Conservation (phyloP, 495 filamentous ascomycete species). For the Niebla homalea region DNA sequence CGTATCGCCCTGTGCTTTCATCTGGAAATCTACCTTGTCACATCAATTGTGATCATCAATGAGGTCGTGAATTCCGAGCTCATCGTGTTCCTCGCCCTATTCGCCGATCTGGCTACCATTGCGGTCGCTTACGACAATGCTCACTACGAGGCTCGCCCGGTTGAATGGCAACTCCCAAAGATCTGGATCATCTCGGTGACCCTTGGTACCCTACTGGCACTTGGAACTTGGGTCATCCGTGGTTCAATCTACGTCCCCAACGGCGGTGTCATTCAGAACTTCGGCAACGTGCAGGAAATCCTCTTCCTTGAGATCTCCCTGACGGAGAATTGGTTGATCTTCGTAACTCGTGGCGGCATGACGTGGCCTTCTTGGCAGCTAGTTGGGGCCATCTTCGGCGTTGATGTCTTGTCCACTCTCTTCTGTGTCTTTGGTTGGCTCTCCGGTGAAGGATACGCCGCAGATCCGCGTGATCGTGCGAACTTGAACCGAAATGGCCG, state of each 20-base stretch:
- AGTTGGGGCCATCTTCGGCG: conserved; percentile 55
- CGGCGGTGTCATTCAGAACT: conserved; percentile 64
- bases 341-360: conserved; percentile 60
- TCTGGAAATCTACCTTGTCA: conserved; percentile 66
- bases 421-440: conserved; percentile 67
- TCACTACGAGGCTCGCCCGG: conserved; percentile 55
- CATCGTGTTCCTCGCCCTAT: conserved; percentile 65
- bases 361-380: conserved; percentile 64
- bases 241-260: conserved; percentile 49
- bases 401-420: conserved; percentile 56
- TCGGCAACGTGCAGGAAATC: conserved; percentile 55
- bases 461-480: conserved; percentile 25
- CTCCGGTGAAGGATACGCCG: conserved; percentile 27
- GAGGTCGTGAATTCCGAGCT: conserved; percentile 54
- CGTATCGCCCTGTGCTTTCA: conserved; percentile 68
- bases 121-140: conserved; percentile 68
- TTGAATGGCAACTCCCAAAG: conserved; percentile 68
- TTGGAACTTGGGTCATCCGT: conserved; percentile 58
- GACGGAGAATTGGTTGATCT: conserved; percentile 71
- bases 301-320: conserved; percentile 63
- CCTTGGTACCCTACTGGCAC: conserved; percentile 50
- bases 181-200: conserved; percentile 64
- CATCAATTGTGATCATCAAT: conserved; percentile 64
- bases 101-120: conserved; percentile 66
- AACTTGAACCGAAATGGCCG: conserved; percentile 44